A percentile compares a stretch with the other conserved stretches of the same genome.
These are phyloP conservation scores for Globisporangium acanthophoron DNA, from an alignment of 352 stramenopile genomes.

Conservation along the genomic window DNA sequence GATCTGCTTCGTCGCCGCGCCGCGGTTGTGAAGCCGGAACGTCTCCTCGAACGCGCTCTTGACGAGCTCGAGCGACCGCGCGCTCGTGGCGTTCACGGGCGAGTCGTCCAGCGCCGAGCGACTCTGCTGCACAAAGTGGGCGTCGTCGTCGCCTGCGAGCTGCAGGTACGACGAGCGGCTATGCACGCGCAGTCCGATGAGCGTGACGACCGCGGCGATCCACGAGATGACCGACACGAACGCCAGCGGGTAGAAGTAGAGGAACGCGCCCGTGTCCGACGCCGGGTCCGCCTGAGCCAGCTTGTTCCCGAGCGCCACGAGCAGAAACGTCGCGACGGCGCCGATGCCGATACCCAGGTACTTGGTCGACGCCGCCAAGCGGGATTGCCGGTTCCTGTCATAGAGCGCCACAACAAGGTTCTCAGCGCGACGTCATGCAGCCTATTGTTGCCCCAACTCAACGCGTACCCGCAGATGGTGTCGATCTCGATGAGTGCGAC, in stretches of 20 bases:
- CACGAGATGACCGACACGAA: slow-evolving; percentile 70
- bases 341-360: slow-evolving; percentile 62
- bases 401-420: not conserved
- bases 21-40: slow-evolving; percentile 36
- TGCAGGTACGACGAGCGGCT: slow-evolving; percentile 64
- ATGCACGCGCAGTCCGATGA: slow-evolving; percentile 55
- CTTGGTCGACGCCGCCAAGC: slow-evolving; percentile 51
- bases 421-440: no score
- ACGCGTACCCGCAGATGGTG: slow-evolving; percentile 62
- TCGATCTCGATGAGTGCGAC: slow-evolving; percentile 79
- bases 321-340: slow-evolving; percentile 37
- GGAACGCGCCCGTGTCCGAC: slow-evolving; percentile 33
- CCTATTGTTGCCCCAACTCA: no score
- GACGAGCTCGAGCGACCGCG: slow-evolving; percentile 41
- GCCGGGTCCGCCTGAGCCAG: slow-evolving; percentile 34
- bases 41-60: slow-evolving; percentile 71
- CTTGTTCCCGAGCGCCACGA: slow-evolving; percentile 44
- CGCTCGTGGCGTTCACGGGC: slow-evolving; percentile 12
- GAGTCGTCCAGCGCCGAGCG: slow-evolving; percentile 24
- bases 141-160: slow-evolving; percentile 49
- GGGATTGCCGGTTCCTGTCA: slow-evolving; percentile 54
- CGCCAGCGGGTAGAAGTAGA: slow-evolving; percentile 77
- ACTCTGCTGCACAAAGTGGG: slow-evolving; percentile 38
- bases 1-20: slow-evolving; percentile 26
- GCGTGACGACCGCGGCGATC: slow-evolving; percentile 60